Evolutionary conservation across 2,329 filamentous ascomycete species (phyloP), one percentile per base, ranked within the genome.

Genomic region (Alternaria triticimaculans): DNA sequence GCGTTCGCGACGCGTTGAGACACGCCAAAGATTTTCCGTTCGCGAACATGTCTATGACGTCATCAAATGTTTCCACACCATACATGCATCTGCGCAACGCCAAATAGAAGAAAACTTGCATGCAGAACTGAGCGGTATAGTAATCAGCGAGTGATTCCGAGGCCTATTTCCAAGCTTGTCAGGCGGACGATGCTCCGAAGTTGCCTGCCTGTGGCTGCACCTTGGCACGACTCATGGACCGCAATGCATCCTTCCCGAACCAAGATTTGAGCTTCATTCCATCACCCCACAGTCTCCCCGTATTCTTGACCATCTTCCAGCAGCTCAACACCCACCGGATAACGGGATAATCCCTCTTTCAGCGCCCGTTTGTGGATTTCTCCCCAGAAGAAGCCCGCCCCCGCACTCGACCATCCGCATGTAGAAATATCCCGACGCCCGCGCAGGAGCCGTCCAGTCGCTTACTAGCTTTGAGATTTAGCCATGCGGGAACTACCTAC

Each of bases 401-500:
- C 75, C 75, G 72, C 73, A 71, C 65, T 55, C n/a, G 9, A 45
- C 63, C 67, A 70, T 30, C 67, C 66, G 28, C 41, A 70, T 62
- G 5, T 6, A 60, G 70, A 45, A 73, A 69, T 76, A 20, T 9
- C 43, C 75, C 75, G 75, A 69, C 69, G 76, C 70, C 73, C 72
- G 70, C 18, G 15, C 55, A 60, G 33, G 58, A 60, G 23, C 49
- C 45, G 63, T 30, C 44, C 53, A 65, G 50, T 66, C 66, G 62
- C 41, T 62, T 64, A 54, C 44, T 62, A 65, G 55, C 59, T 54
- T 58, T 57, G 55, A 60, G 65, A 67, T 71, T 60, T 49, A 63
- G 25, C 28, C 30, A 61, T 53, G 53, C 50, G 55, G 53, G 62
- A 55, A 55, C 60, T 75, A 74, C 71, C 72, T 71, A 75, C 71